Base-by-base conservation (phyloP, 2,329 filamentous ascomycete species). In the Neopestalotiopsis clavispora region DNA sequence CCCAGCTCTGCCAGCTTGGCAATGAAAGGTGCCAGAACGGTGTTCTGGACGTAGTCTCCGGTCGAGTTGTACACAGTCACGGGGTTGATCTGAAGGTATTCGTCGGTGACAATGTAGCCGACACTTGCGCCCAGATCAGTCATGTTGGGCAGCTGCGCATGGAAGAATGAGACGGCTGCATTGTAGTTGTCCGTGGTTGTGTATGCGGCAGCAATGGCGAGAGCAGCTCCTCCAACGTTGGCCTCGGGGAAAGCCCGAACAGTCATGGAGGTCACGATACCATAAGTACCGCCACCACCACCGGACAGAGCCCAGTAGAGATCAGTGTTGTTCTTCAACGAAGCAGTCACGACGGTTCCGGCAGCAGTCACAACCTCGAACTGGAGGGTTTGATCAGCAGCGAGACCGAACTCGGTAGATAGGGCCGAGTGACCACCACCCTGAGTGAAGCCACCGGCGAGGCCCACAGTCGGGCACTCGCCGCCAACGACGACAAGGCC, bases 251-350 rank as follows among this genome's bases (percentile, higher is more conserved):
- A 81, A 1, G 84, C 83, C 69, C 84, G 85, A 59, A 84, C 78
- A 0, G 86, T 90, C 75, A 90, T 80, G 4, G 84, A 86, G 12
- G 83, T 76, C 2, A 90, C 86, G 2, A 91, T 80, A 2, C 82
- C 89, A 71, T 85, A 91, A 40, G 83, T 90, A 17, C 88, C 87
- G 6, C 83, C 85, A 2, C 89, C 89, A 0, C 89, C 88, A 6
- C 89, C 88, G 64, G 82, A 81, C 1, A 91, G 77, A 1, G 89
- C 90, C 89, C 89, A 92, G 79, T 88, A 91, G 1, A 92, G 80
- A 67, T 91, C 89, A 0, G 80, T 68, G 71, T 91, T 86, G 52
- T 84, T 71, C 0, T 74, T 75, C 0, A 79, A 80, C 10, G 80
- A 84, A 0, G 87, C 88, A 1, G 77, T 83, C 1, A 89, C 72